phyloP scores from a whole-genome alignment of 768 basidiomycete species.

The Tephrocybe sp. region DNA sequence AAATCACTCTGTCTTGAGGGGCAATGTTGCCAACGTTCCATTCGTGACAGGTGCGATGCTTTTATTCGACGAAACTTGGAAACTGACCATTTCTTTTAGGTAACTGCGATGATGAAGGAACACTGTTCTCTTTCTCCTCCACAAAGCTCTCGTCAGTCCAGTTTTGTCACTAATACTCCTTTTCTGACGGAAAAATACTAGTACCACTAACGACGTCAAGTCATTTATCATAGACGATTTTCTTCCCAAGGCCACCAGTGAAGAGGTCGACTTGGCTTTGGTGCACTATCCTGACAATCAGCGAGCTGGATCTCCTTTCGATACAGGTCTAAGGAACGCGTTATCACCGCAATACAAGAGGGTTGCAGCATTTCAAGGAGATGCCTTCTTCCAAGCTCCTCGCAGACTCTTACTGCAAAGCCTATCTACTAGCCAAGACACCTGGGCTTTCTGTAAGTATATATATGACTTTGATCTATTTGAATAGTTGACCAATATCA shows the following conservation, averaged over 20 bases:
- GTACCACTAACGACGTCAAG: constrained; percentile 23
- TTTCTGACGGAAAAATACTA: constrained; percentile 1
- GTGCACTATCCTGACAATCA: constrained; percentile 36
- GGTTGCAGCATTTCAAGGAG: constrained; percentile 47
- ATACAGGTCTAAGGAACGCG: constrained; percentile 38
- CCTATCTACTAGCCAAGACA: constrained; percentile 36
- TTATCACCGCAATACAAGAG: constrained; percentile 50
- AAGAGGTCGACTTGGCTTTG: constrained; percentile 18
- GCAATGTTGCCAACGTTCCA: constrained; percentile 47
- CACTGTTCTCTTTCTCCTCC: constrained; percentile 44
- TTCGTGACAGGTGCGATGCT: constrained; percentile 40
- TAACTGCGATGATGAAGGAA: constrained; percentile 60
- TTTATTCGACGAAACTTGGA: neutral
- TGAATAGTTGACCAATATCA: too few relatives aligned
- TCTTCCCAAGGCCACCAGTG: constrained; percentile 17
- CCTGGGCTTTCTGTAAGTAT: constrained; percentile 42
- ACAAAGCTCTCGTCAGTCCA: constrained; percentile 44
- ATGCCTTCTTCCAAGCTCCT: constrained; percentile 49
- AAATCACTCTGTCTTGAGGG: constrained; percentile 39
- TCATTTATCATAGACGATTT: constrained; percentile 24
- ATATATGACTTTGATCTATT: too few relatives aligned
- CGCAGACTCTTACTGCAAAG: constrained; percentile 45
- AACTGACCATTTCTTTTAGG: constrained; percentile 17
- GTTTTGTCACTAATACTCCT: neutral
- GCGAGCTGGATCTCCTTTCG: constrained; percentile 47